Evolutionary conservation across 2,329 filamentous ascomycete genomes (phyloP).

Genomic region (Colletotrichum simmondsii): DNA sequence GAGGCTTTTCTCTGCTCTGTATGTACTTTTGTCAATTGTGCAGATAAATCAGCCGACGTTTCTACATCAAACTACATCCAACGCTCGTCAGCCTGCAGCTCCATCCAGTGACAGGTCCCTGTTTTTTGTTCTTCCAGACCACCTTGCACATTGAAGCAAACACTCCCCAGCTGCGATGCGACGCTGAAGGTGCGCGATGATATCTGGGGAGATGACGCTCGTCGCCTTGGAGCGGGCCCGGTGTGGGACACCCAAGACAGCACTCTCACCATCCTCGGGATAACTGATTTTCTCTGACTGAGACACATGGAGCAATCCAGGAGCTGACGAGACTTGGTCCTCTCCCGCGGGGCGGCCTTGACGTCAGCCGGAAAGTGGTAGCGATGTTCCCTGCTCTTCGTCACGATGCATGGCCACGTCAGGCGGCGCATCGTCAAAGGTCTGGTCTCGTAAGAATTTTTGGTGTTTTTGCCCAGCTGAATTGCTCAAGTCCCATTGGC

Average conservation of each 20-base stretch:
- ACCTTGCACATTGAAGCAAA: slow-evolving; percentile 11
- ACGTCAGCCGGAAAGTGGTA: slow-evolving; percentile 2
- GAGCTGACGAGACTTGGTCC: neutral
- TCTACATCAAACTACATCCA: neutral
- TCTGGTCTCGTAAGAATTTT: neutral
- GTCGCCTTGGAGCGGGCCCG: neutral
- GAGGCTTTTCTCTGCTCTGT: neutral
- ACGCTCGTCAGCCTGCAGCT: slow-evolving; percentile 23
- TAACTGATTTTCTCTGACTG: slow-evolving; percentile 1
- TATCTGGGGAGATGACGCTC: neutral
- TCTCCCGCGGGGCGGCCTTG: neutral
- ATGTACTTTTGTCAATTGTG: neutral
- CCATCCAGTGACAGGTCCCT: neutral
- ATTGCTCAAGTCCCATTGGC: neutral
- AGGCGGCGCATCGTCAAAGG: neutral
- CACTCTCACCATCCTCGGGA: too few species aligned
- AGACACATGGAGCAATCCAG: neutral
- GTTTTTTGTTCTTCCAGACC: neutral
- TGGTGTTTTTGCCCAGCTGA: neutral
- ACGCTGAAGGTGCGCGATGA: slow-evolving; percentile 7
- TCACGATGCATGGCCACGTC: slow-evolving; percentile 20
- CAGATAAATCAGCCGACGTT: slow-evolving; percentile 14
- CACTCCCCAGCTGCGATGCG: neutral
- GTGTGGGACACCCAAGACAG: neutral
- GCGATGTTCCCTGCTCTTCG: neutral